Percentiles rank a stretch among this genome's conserved stretches.
Evolutionary conservation across 2,329 filamentous ascomycete species (phyloP).

Genomic region (Scedosporium aurantiacum): DNA sequence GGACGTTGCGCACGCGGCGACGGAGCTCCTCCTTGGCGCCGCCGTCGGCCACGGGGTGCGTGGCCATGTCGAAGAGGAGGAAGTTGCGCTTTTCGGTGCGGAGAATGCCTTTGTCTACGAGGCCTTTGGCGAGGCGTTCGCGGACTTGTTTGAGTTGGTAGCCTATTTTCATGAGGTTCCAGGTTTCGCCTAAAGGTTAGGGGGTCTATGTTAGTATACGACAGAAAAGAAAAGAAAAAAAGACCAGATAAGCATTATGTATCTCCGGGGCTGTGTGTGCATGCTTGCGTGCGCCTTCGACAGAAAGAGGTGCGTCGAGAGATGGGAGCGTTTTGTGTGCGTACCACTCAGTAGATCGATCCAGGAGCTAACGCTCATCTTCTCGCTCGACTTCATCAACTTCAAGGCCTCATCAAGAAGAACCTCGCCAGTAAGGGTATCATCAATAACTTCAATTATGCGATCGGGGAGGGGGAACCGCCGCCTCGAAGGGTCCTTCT

Average conservation of each 20-base stretch:
- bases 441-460: conserved; percentile 93
- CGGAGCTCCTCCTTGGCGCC: conserved; percentile 97
- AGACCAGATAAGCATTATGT: background rate
- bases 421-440: conserved; percentile 91
- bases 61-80: conserved; percentile 98
- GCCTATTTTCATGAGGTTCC: conserved; percentile 99
- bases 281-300: too few relatives aligned
- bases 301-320: background rate
- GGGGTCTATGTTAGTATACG: background rate
- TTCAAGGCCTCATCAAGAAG: conserved; percentile 95
- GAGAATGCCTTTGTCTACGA: conserved; percentile 97
- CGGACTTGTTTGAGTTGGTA: conserved; percentile 99
- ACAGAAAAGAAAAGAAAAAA: background rate
- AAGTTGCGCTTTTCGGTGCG: conserved; percentile 99
- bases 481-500: conserved; percentile 85
- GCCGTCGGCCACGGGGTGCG: conserved; percentile 90
- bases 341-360: conserved; percentile 98
- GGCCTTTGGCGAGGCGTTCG: conserved; percentile 89
- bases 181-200: conserved; percentile 69
- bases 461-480: conserved; percentile 88
- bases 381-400: conserved; percentile 99
- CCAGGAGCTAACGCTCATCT: conserved; percentile 99
- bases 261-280: background rate
- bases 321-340: conserved; percentile 15
- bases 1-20: conserved; percentile 79